A percentile compares a stretch with the other conserved stretches of the same genome.
phyloP scores from a whole-genome alignment of 2,329 filamentous ascomycete genomes.

The Berkeleyomyces rouxiae region DNA sequence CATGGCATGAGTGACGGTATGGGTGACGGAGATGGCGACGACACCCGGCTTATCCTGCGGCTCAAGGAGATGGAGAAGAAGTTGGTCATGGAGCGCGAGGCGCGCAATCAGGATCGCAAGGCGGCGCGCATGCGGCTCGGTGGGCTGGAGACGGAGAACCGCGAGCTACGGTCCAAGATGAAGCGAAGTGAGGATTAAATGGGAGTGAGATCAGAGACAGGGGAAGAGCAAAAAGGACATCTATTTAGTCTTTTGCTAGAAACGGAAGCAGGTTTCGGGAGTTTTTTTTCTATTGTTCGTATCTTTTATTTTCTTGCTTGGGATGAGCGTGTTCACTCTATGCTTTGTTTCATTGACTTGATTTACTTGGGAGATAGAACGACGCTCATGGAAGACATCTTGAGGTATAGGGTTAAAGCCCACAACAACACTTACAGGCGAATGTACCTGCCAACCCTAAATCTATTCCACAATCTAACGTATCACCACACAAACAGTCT shows the following conservation, averaged over 20 bases:
- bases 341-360: neutral
- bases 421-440: too few species aligned
- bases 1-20: slow-evolving; percentile 12
- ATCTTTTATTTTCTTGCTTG: neutral
- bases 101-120: slow-evolving; percentile 63
- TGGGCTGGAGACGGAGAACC: slow-evolving; percentile 58
- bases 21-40: slow-evolving; percentile 22
- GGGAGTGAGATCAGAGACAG: neutral
- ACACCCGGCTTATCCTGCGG: slow-evolving; percentile 70
- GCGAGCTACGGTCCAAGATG: slow-evolving; percentile 48
- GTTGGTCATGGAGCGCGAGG: slow-evolving; percentile 80
- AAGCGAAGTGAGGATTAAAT: slow-evolving; percentile 21
- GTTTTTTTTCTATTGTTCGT: neutral
- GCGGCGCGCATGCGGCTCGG: slow-evolving; percentile 68
- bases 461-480: too few species aligned
- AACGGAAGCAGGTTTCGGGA: neutral
- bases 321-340: neutral
- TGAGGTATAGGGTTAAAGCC: neutral
- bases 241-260: neutral
- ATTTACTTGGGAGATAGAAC: neutral
- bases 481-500: too few species aligned
- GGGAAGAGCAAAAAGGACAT: too few species aligned
- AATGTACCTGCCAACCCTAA: too few species aligned
- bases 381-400: neutral
- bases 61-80: slow-evolving; percentile 76